Evolutionary conservation across 192 early-diverging fungal genomes (phyloP).

Genomic region (Gonapodya sp.): DNA sequence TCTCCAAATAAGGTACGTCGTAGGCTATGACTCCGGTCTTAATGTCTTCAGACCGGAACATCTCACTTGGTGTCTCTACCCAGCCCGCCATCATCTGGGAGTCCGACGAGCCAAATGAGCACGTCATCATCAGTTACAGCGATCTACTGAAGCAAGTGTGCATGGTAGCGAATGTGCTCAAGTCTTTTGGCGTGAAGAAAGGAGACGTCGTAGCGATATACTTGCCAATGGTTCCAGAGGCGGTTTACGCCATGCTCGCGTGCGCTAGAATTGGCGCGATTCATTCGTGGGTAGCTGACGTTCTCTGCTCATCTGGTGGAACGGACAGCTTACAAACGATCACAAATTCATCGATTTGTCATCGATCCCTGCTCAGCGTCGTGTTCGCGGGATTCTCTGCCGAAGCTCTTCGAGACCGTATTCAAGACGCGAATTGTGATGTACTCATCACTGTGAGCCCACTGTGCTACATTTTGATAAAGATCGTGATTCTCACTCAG

Average conservation of each 20-base stretch:
- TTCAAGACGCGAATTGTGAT: conserved; percentile 68
- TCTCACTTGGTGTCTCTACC: background rate
- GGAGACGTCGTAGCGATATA: conserved; percentile 94
- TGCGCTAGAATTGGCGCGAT: conserved; percentile 87
- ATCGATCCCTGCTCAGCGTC: conserved; percentile 37
- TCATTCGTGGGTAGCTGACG: conserved; percentile 39
- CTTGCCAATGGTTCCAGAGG: conserved; percentile 97
- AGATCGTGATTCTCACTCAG: too few species aligned
- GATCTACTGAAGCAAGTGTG: conserved; percentile 75
- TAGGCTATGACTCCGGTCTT: background rate
- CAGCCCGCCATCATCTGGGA: conserved; percentile 79
- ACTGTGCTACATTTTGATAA: background rate
- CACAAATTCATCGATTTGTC: background rate
- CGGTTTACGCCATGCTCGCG: conserved; percentile 83
- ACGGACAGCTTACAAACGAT: too few species aligned
- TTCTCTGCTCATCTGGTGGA: background rate
- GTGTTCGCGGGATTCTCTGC: conserved; percentile 97
- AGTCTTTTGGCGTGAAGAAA: conserved; percentile 72
- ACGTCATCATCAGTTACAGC: conserved; percentile 67
- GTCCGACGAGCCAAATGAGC: conserved; percentile 76
- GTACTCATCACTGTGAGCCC: conserved; percentile 61
- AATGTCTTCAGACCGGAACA: background rate
- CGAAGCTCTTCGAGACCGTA: conserved; percentile 84
- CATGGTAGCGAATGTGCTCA: conserved; percentile 76
- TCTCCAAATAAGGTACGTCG: conserved; percentile 57